Conservation (phyloP, 2,329 filamentous ascomycete genomes). For the Cercospora sesami region DNA sequence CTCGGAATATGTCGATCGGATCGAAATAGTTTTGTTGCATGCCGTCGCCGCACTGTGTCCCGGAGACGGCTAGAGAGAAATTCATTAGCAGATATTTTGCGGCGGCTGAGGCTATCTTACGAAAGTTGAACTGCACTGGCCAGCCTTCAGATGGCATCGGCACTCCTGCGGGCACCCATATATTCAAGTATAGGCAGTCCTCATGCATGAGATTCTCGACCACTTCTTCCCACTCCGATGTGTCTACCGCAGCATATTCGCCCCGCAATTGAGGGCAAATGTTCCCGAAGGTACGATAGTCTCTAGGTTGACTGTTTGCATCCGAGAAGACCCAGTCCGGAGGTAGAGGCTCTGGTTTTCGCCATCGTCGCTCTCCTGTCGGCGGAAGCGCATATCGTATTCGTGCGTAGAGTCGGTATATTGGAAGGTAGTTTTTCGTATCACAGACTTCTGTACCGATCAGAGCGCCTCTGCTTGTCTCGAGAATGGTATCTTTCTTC, state of each 20-base stretch:
- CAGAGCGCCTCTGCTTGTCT: constrained; percentile 22
- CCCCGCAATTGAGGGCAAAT: constrained; percentile 23
- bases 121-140: constrained; percentile 25
- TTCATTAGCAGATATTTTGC: neutral
- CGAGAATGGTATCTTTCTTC: constrained; percentile 16
- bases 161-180: constrained; percentile 26
- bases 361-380: constrained; percentile 22
- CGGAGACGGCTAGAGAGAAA: constrained; percentile 7
- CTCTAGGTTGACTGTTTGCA: constrained; percentile 21
- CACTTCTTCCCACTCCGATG: constrained; percentile 15
- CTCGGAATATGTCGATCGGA: constrained; percentile 25
- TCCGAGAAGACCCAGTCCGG: constrained; percentile 26
- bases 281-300: constrained; percentile 22
- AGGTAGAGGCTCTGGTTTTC: constrained; percentile 24
- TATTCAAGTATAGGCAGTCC: constrained; percentile 26
- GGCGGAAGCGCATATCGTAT: constrained; percentile 26
- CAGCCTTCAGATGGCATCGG: constrained; percentile 19
- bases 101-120: neutral
- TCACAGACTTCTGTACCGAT: constrained; percentile 23
- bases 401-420: constrained; percentile 22
- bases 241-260: constrained; percentile 10
- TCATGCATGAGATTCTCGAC: constrained; percentile 21
- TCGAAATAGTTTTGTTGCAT: constrained; percentile 24
- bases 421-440: constrained; percentile 16
- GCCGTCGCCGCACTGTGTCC: constrained; percentile 16